Percentiles rank a stretch among this genome's conserved stretches.
Conservation (phyloP, 2,329 filamentous ascomycete genomes). For the Aspergillus spinulosporus region DNA sequence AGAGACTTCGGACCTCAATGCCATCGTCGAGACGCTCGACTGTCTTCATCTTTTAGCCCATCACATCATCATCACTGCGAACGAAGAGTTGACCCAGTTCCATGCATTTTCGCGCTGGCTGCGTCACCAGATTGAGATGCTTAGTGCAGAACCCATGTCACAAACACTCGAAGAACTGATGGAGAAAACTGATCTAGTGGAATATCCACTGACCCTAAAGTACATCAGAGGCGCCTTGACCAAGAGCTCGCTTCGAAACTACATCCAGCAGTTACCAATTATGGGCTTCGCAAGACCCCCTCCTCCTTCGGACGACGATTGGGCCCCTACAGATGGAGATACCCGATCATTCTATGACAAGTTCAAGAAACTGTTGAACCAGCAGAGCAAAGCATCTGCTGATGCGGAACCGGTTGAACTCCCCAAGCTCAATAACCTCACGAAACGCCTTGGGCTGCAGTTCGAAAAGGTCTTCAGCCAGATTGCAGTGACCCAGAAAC, state of each 20-base stretch:
- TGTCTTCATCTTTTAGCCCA: slow-evolving; percentile 75
- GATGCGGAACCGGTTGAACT: slow-evolving; percentile 54
- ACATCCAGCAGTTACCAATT: slow-evolving; percentile 47
- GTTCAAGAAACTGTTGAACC: slow-evolving; percentile 54
- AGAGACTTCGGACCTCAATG: slow-evolving; percentile 61
- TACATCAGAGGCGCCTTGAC: slow-evolving; percentile 75
- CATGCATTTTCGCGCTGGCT: slow-evolving; percentile 79
- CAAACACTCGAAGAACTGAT: slow-evolving; percentile 67
- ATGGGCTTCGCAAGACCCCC: slow-evolving; percentile 30
- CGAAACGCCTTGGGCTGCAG: slow-evolving; percentile 58
- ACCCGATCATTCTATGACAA: slow-evolving; percentile 46
- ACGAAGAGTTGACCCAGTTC: slow-evolving; percentile 78
- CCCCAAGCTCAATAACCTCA: slow-evolving; percentile 64
- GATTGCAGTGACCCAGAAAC: slow-evolving; percentile 68
- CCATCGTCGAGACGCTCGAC: slow-evolving; percentile 66
- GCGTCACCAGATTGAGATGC: slow-evolving; percentile 75
- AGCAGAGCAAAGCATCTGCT: slow-evolving; percentile 51
- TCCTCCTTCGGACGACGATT: slow-evolving; percentile 37
- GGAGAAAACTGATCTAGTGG: slow-evolving; percentile 75
- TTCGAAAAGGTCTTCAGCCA: slow-evolving; percentile 63
- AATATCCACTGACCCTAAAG: slow-evolving; percentile 68
- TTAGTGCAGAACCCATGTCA: slow-evolving; percentile 63
- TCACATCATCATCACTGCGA: slow-evolving; percentile 67
- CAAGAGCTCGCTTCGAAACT: slow-evolving; percentile 64
- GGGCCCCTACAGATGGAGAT: slow-evolving; percentile 38